Evolutionary conservation across 768 basidiomycete genomes (phyloP).

Genomic region (Termitomyces titanicus): DNA sequence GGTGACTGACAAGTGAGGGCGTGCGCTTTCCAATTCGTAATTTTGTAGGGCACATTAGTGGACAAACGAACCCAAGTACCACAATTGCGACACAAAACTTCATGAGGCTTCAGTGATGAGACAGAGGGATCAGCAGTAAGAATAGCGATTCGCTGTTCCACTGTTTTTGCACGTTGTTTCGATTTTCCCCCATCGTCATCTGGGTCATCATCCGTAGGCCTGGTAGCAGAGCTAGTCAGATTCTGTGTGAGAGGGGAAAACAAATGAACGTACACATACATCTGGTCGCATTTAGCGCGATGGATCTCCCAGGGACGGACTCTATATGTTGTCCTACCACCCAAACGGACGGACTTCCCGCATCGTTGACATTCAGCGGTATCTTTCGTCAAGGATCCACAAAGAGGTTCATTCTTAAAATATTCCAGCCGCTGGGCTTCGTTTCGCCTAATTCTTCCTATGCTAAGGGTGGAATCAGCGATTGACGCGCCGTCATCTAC

Average conservation of each 20-base stretch:
- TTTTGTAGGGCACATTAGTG: conserved; percentile 34
- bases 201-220: conserved; percentile 19
- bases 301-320: conserved; percentile 64
- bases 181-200: conserved; percentile 8
- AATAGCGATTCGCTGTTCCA: conserved; percentile 44
- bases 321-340: conserved; percentile 50
- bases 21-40: conserved; percentile 55
- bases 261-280: conserved; percentile 22
- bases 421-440: conserved; percentile 63
- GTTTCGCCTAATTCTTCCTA: conserved; percentile 44
- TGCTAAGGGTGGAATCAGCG: conserved; percentile 46
- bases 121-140: conserved; percentile 53
- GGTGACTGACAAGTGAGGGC: conserved; percentile 41
- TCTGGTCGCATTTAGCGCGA: conserved; percentile 48
- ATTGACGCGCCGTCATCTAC: conserved; percentile 49
- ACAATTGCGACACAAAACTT: conserved; percentile 59
- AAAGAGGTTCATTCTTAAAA: conserved; percentile 59
- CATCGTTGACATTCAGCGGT: conserved; percentile 59
- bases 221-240: not conserved
- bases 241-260: no score
- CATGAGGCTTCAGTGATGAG: conserved; percentile 45
- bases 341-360: conserved; percentile 51
- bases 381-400: conserved; percentile 52
- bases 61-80: conserved; percentile 60
- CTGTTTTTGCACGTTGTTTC: conserved; percentile 23